These are phyloP conservation scores for Niveomyces coronatus DNA, from an alignment of 2,329 filamentous ascomycete genomes.

Conservation along the genomic window DNA sequence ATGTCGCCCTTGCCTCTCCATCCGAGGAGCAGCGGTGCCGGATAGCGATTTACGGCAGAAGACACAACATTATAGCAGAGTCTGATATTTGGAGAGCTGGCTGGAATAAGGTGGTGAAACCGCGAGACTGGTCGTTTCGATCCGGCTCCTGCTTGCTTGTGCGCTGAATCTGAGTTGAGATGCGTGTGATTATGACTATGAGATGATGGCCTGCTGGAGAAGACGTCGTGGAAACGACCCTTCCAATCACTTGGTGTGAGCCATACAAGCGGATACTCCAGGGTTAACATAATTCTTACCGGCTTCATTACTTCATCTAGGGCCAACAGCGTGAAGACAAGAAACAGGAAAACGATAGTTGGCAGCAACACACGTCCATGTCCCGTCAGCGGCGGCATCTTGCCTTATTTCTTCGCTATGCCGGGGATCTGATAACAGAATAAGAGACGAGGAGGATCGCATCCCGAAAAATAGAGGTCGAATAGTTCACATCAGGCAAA, in stretches of 20 bases:
- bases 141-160: neutral
- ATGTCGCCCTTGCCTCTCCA: conserved; percentile 26
- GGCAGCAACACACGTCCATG: conserved; percentile 1
- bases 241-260: neutral
- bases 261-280: too few species aligned
- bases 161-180: neutral
- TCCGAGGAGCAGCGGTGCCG: conserved; percentile 27
- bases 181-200: neutral
- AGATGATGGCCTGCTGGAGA: neutral
- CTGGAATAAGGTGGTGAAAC: conserved; percentile 29
- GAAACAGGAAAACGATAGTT: neutral
- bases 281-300: conserved; percentile 3
- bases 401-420: too few species aligned
- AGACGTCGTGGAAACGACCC: conserved; percentile 6
- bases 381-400: conserved; percentile 2
- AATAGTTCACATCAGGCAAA: too few species aligned
- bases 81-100: conserved; percentile 24
- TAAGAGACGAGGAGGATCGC: neutral
- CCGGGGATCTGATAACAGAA: too few species aligned
- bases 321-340: conserved; percentile 7
- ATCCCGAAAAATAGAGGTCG: too few species aligned
- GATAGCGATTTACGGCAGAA: conserved; percentile 26
- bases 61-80: conserved; percentile 30
- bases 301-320: conserved; percentile 6
- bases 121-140: conserved; percentile 16